Percentiles rank a stretch among this genome's conserved stretches.
Evolutionary conservation across 2,329 filamentous ascomycete genomes (phyloP).

Genomic region (Colletotrichum sp.): DNA sequence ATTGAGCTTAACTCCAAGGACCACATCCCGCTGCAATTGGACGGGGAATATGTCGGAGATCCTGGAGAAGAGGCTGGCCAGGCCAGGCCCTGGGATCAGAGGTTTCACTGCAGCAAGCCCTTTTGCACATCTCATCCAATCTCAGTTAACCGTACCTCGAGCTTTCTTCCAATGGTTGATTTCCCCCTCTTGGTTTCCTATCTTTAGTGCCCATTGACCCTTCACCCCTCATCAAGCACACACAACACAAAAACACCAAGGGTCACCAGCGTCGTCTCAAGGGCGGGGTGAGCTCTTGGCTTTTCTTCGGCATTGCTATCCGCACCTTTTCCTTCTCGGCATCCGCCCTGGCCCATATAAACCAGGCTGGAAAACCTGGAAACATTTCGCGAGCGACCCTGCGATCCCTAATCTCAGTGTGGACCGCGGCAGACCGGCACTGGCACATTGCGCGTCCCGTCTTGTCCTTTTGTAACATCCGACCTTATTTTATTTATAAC

Average conservation of each 20-base stretch:
- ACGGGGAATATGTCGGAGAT: constrained; percentile 16
- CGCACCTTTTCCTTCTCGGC: neutral
- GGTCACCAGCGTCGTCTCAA: neutral
- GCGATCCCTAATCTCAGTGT: neutral
- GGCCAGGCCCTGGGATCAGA: neutral
- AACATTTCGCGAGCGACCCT: neutral
- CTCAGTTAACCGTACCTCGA: neutral
- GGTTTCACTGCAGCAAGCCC: neutral
- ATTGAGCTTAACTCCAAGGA: constrained; percentile 15
- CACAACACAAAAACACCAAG: neutral
- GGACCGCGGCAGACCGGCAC: constrained; percentile 9
- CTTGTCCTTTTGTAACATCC: neutral
- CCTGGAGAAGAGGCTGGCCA: constrained; percentile 5
- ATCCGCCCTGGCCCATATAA: constrained; percentile 11
- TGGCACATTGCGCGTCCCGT: constrained; percentile 5
- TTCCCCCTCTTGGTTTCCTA: neutral
- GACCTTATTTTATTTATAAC: neutral
- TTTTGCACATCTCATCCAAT: neutral
- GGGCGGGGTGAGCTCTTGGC: neutral
- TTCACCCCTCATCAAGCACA: neutral
- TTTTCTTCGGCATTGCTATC: constrained; percentile 10
- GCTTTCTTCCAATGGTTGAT: neutral
- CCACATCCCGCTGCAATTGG: constrained; percentile 1
- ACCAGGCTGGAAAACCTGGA: constrained; percentile 11
- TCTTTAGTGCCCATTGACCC: neutral